phyloP scores from a whole-genome alignment of 2,329 filamentous ascomycete species.

The Talaromyces albobiverticillius region DNA sequence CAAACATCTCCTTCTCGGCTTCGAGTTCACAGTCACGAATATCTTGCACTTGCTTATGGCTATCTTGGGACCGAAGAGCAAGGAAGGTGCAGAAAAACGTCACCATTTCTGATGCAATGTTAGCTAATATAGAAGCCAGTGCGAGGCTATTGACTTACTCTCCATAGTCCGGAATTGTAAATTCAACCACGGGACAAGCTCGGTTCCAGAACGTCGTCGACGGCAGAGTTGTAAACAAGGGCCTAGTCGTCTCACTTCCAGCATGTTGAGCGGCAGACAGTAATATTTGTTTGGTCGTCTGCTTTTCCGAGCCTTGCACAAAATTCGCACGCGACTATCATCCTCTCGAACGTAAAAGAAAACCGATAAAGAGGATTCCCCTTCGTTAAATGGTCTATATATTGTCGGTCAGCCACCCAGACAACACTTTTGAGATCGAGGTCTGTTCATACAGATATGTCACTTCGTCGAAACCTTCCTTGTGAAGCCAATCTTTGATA shows the following conservation, averaged over 20 bases:
- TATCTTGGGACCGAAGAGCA: constrained; percentile 58
- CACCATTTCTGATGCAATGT: constrained; percentile 46
- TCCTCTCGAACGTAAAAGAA: constrained; percentile 51
- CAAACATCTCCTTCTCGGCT: constrained; percentile 48
- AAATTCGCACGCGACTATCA: constrained; percentile 53
- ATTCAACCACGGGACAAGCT: constrained; percentile 51
- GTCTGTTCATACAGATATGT: constrained; percentile 33
- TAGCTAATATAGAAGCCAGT: neutral
- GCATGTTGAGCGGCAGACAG: constrained; percentile 51
- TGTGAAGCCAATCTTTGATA: constrained; percentile 28
- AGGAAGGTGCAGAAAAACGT: constrained; percentile 57
- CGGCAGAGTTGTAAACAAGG: constrained; percentile 41
- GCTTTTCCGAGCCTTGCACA: constrained; percentile 48
- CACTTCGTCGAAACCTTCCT: constrained; percentile 36
- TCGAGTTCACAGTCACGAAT: constrained; percentile 52
- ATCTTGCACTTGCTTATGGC: constrained; percentile 33
- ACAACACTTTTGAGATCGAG: neutral
- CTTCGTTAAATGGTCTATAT: constrained; percentile 43
- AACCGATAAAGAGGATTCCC: constrained; percentile 40
- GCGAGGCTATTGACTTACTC: constrained; percentile 33
- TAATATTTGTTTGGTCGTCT: constrained; percentile 42
- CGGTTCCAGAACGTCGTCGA: constrained; percentile 32
- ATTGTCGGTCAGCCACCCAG: constrained; percentile 10
- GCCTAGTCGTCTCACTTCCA: constrained; percentile 36
- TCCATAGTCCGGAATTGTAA: constrained; percentile 56